These are phyloP conservation scores for Symbiodinium pilosum DNA, from an alignment of 73 alveolate species.

Conservation along the genomic window DNA sequence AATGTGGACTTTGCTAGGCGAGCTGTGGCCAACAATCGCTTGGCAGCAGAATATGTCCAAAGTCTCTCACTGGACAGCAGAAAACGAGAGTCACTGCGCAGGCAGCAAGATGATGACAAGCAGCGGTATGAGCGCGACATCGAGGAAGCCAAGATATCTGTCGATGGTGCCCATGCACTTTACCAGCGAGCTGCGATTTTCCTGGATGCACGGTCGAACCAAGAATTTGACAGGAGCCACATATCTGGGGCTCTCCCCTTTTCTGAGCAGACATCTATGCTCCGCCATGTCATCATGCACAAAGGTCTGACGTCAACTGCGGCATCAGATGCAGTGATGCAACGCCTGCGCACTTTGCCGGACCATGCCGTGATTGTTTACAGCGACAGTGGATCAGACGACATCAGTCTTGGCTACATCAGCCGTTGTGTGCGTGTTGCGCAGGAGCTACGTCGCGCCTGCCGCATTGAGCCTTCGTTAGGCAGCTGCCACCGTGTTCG, in stretches of 20 bases:
- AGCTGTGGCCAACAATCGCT: constrained; percentile 57
- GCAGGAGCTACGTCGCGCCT: constrained; percentile 52
- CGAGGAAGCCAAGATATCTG: constrained; percentile 1
- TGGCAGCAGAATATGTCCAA: constrained; percentile 57
- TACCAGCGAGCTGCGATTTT: constrained; percentile 21
- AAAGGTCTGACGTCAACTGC: neutral
- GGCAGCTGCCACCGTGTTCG: constrained; percentile 50
- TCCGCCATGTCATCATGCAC: constrained; percentile 17
- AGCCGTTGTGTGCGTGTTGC: constrained; percentile 87
- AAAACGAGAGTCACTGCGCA: neutral
- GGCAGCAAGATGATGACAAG: constrained; percentile 33
- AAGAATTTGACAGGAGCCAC: constrained; percentile 69
- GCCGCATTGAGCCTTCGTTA: constrained; percentile 48
- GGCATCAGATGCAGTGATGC: constrained; percentile 33
- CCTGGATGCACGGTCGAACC: constrained; percentile 36
- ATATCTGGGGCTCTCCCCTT: constrained; percentile 45
- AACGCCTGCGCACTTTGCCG: constrained; percentile 2
- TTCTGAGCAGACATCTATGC: constrained; percentile 53
- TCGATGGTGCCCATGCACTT: neutral
- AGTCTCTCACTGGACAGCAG: neutral
- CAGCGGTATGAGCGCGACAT: constrained; percentile 23
- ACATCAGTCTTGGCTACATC: constrained; percentile 71
- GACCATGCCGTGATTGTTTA: constrained; percentile 25
- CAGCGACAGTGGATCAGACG: constrained; percentile 88
- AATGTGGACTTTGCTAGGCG: constrained; percentile 34